A percentile compares a stretch with the other conserved stretches of the same genome.
Evolutionary conservation across 331 rosid species (phyloP).

Genomic region (Acacia pycnantha): DNA sequence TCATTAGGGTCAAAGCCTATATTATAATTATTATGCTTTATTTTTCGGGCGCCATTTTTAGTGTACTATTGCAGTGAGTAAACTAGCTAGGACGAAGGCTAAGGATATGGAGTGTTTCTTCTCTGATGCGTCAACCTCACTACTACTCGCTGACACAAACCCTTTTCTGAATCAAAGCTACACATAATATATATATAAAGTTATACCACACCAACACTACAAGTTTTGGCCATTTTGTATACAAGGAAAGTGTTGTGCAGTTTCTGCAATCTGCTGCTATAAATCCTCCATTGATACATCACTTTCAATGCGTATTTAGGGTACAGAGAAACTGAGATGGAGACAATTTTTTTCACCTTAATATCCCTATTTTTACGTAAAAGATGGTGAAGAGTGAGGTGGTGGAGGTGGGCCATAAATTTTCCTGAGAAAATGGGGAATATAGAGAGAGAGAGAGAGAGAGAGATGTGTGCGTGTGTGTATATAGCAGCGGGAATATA

Average conservation of each 20-base stretch:
- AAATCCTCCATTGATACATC: constrained; percentile 20
- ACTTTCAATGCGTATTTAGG: constrained; percentile 25
- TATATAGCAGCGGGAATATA: constrained; percentile 28
- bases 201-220: neutral
- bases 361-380: neutral
- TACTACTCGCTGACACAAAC: neutral
- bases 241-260: constrained; percentile 24
- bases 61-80: neutral
- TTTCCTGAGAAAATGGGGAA: neutral
- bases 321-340: constrained; percentile 21
- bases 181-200: neutral
- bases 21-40: neutral
- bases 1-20: neutral
- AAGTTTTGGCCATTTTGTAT: constrained; percentile 5
- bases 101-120: neutral
- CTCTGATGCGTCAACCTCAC: constrained; percentile 2
- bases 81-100: neutral
- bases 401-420: constrained; percentile 10
- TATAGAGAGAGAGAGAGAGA: neutral
- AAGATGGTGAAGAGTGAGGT: neutral
- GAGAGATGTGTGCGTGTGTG: neutral
- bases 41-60: constrained; percentile 2
- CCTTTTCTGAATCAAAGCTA: neutral
- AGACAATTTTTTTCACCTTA: constrained; percentile 24
- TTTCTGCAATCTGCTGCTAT: constrained; percentile 13